phyloP scores from a whole-genome alignment of 306 rosid genomes.

The Vicia faba region DNA sequence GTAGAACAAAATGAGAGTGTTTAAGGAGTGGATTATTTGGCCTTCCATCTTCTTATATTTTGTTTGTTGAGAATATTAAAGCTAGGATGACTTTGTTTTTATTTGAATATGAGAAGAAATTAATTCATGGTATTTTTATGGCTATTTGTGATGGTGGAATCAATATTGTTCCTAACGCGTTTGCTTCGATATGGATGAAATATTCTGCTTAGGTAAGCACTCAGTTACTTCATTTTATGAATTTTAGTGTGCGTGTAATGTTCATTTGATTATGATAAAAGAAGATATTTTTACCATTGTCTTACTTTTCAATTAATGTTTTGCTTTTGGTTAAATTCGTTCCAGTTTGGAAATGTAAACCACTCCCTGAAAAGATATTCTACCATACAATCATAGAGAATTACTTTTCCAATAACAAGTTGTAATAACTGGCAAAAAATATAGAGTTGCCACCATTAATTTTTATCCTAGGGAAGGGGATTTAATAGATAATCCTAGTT shows the following conservation, averaged over 20 bases:
- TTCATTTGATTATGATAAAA: slow-evolving; percentile 28
- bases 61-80: slow-evolving; percentile 55
- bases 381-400: slow-evolving; percentile 53
- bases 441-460: too few species aligned
- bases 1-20: slow-evolving; percentile 42
- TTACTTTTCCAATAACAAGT: slow-evolving; percentile 52
- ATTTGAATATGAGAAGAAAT: slow-evolving; percentile 53
- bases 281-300: slow-evolving; percentile 1
- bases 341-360: slow-evolving; percentile 56
- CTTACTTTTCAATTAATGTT: slow-evolving; percentile 9
- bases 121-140: slow-evolving; percentile 55
- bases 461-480: too few species aligned
- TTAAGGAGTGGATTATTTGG: slow-evolving; percentile 38
- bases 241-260: neutral
- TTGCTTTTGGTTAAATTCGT: slow-evolving; percentile 51
- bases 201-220: slow-evolving; percentile 69
- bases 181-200: slow-evolving; percentile 38
- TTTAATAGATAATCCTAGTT: too few species aligned
- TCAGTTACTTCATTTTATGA: neutral
- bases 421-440: too few species aligned
- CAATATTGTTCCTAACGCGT: slow-evolving; percentile 54
- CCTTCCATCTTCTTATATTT: slow-evolving; percentile 39
- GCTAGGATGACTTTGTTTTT: slow-evolving; percentile 61
- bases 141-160: slow-evolving; percentile 54
- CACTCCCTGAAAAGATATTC: slow-evolving; percentile 56